Percentiles rank a stretch among this genome's conserved stretches.
phyloP scores from a whole-genome alignment of 495 filamentous ascomycete genomes.

The Podospora pseudocomata region DNA sequence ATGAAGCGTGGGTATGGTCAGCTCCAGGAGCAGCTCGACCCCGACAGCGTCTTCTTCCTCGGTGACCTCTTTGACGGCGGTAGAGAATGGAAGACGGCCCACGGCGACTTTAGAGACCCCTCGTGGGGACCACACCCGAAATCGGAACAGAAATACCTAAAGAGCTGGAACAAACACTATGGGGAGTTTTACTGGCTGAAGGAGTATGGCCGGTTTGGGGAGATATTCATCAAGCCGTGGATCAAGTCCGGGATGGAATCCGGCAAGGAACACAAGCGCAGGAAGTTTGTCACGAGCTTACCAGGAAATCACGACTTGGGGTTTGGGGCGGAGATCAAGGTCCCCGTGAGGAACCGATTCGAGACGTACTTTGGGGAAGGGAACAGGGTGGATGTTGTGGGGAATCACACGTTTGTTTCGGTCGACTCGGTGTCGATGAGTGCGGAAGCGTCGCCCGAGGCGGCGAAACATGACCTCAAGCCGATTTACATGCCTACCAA shows the following conservation, averaged over 20 bases:
- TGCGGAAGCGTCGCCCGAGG: slow-evolving; percentile 50
- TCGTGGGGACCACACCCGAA: slow-evolving; percentile 50
- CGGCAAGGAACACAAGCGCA: slow-evolving; percentile 40
- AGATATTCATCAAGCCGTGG: slow-evolving; percentile 72
- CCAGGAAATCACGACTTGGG: slow-evolving; percentile 98
- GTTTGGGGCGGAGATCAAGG: slow-evolving; percentile 78
- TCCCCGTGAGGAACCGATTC: slow-evolving; percentile 75
- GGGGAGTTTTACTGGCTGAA: slow-evolving; percentile 74
- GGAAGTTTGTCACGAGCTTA: slow-evolving; percentile 73
- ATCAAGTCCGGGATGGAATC: slow-evolving; percentile 35
- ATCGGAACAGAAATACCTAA: slow-evolving; percentile 48
- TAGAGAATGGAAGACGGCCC: slow-evolving; percentile 80
- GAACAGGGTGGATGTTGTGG: slow-evolving; percentile 82
- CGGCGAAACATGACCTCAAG: slow-evolving; percentile 44
- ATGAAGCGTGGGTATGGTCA: slow-evolving; percentile 71
- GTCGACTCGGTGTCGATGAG: slow-evolving; percentile 85
- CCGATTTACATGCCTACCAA: slow-evolving; percentile 70
- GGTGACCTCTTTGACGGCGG: slow-evolving; percentile 97
- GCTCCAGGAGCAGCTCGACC: slow-evolving; percentile 65
- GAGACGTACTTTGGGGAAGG: slow-evolving; percentile 83
- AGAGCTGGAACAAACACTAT: slow-evolving; percentile 68
- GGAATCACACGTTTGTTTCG: slow-evolving; percentile 93
- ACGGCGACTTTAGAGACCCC: slow-evolving; percentile 57
- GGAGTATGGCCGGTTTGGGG: slow-evolving; percentile 75
- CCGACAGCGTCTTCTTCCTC: slow-evolving; percentile 82